Base-by-base conservation (phyloP, 108 stramenopile genomes). In the Cyclotella atomus region DNA sequence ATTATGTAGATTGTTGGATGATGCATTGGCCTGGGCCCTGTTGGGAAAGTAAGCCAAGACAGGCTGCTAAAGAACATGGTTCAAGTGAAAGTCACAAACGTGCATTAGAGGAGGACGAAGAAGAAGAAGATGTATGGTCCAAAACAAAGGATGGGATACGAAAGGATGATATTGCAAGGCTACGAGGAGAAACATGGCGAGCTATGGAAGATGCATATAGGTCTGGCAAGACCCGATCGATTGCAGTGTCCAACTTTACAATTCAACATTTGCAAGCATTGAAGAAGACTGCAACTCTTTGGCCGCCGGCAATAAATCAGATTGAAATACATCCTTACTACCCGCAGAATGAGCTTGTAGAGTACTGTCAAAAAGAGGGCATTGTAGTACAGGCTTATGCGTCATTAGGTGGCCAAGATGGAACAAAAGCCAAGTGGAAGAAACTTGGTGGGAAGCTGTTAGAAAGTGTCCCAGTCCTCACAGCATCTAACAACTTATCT, bases 261-360 rank as follows among this genome's bases (percentile, higher is more conserved):
- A 59, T 85, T 3, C 65, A 60, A 33, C 88, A 87, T 67, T 65
- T 89, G 4, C 79, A 87, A 53, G 79, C 82, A 25, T 63, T 92
- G 10, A 73, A 88, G 27, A 70, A 81, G 21, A 66, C 82, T 0
- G 88, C 85, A 3, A 76, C 74, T 15, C 73, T 92, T 34, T 91
- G 90, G 90, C 85, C 88, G 10, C 93, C 96, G 6, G 88, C 89
- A 1, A 81, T 92, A 23, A 92, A 95, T 70, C 96, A 95, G 84
- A 86, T 96, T 44, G 96, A 97, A 71, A 57, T 81, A 41, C 94
- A 97, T 73, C 93, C 95, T 10, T 82, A 89, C 32, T 73, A 84
- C 68, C 84, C 88, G 19, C 90, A 92, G 69, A 75, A 56, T 8
- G 84, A 88, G 15, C 66, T 95, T 4, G 35, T 90, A 15, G 83